These are phyloP conservation scores for Fraxinus angustifolia DNA, from an alignment of 305 asterid genomes.

Conservation along the genomic window DNA sequence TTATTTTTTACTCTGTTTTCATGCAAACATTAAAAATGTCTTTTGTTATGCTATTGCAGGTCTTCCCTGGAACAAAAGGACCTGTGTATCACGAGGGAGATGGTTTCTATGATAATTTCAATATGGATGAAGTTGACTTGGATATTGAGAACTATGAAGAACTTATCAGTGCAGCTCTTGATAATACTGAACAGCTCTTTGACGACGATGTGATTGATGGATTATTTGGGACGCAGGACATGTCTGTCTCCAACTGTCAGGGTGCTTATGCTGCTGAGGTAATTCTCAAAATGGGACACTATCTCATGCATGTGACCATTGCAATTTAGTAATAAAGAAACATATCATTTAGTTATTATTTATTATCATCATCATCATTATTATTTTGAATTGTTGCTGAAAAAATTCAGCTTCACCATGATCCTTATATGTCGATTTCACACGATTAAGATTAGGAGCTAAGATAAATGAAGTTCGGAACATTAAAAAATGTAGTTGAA, in stretches of 20 bases:
- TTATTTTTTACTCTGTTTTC: neutral
- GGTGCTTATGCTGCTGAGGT: constrained; percentile 46
- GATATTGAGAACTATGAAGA: constrained; percentile 52
- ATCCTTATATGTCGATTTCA: neutral
- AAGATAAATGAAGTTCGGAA: neutral
- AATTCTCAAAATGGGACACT: constrained; percentile 5
- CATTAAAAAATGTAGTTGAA: neutral
- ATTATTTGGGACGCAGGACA: constrained; percentile 42
- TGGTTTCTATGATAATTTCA: constrained; percentile 43
- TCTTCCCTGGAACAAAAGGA: constrained; percentile 35
- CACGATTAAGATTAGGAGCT: neutral
- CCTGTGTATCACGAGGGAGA: constrained; percentile 30
- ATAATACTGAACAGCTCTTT: constrained; percentile 41
- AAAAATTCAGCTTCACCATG: neutral
- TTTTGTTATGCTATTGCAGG: constrained; percentile 31
- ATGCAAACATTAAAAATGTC: neutral
- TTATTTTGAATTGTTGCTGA: constrained; percentile 9
- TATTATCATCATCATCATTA: neutral
- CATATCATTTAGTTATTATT: neutral
- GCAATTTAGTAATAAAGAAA: neutral
- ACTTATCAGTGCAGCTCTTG: constrained; percentile 43
- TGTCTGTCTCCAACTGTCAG: constrained; percentile 42
- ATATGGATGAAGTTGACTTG: constrained; percentile 53
- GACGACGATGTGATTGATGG: constrained; percentile 41
- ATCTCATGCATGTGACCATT: neutral